Base-by-base conservation (phyloP, 2,329 filamentous ascomycete species). In the Zasmidium cellare region DNA sequence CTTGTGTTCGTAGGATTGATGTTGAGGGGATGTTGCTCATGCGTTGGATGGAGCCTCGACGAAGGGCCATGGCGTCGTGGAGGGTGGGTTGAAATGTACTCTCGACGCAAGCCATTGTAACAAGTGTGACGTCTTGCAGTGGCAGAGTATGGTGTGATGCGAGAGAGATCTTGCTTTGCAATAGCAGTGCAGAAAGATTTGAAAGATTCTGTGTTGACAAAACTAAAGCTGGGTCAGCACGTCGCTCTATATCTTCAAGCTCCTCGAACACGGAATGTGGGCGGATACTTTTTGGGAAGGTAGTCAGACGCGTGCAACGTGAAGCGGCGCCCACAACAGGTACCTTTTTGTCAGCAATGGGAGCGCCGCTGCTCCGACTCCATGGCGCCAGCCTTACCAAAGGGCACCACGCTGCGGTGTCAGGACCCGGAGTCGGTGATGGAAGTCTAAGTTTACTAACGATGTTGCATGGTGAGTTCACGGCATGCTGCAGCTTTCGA, bases 21-120 rank as follows among this genome's bases (percentile, higher is more conserved):
- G 46, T n/a, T 18, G 41, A n/a, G n/a, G n/a, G n/a, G n/a, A n/a
- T 19, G 9, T 28, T 50, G 35, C 24, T 55, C 53, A 51, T 55
- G 23, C 24, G 46, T 25, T 50, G 46, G 9, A 51, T 45, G 25
- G 46, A 50, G 22, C 18, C 38, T 45, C 31, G 11, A 16, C 46
- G 46, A 20, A 50, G 7, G 9, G 53, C 31, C 46, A 50, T 51
- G 18, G 46, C 46, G 22, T 50, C 53, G n/a, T 55, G 46, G 20
- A 22, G 24, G 46, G 31, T 31, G 19, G 53, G 28, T 38, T 49
- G 46, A 18, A 23, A 31, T 16, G 41, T 20, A 35, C 25, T 51
- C 20, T 50, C 46, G 22, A 50, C 46, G 19, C 53, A 55, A 25
- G 53, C 53, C 53, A 55, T 55, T 49, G 31, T 46, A 20, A n/a